phyloP scores from a whole-genome alignment of 1,284 basidiomycete genomes.

The Cerioporus squamosus region DNA sequence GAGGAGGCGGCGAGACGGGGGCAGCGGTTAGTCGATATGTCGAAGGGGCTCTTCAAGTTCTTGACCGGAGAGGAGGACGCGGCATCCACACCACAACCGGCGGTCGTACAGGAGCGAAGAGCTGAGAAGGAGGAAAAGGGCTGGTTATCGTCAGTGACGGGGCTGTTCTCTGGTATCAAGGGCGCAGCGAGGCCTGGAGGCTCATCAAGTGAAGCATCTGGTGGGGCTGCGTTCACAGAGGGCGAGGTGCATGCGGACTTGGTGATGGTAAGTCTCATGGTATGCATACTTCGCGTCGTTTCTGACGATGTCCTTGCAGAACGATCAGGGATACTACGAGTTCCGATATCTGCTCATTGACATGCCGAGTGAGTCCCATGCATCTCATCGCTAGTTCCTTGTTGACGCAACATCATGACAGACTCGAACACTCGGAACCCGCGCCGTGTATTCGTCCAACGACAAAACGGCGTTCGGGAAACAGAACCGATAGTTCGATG shows the following conservation, averaged over 20 bases:
- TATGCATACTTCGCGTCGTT: conserved; percentile 2
- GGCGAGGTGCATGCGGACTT: conserved; percentile 82
- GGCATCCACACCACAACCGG: conserved; percentile 39
- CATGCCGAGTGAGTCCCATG: conserved; percentile 65
- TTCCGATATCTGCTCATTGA: conserved; percentile 80
- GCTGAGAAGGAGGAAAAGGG: conserved; percentile 42
- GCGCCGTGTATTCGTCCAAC: conserved; percentile 73
- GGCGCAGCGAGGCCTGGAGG: conserved; percentile 43
- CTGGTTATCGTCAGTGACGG: conserved; percentile 59
- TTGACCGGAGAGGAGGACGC: conserved; percentile 58
- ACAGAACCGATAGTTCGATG: conserved; percentile 75
- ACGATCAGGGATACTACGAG: conserved; percentile 75
- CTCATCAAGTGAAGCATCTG: conserved; percentile 31
- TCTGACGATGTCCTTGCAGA: conserved; percentile 48
- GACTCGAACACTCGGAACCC: conserved; percentile 67
- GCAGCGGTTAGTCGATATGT: conserved; percentile 43
- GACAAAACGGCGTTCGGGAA: conserved; percentile 65
- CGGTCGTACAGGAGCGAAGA: conserved; percentile 35
- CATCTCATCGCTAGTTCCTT: conserved; percentile 1
- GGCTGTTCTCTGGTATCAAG: conserved; percentile 71
- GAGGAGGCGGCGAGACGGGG: conserved; percentile 38
- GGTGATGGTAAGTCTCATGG: conserved; percentile 57
- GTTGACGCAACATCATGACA: conserved; percentile 31
- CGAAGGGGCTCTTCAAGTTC: conserved; percentile 66
- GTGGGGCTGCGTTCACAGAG: conserved; percentile 61